Percentiles rank a stretch among this genome's conserved stretches.
Evolutionary conservation across 2,329 filamentous ascomycete species (phyloP).

Genomic region (Aspergillus pseudonomiae): DNA sequence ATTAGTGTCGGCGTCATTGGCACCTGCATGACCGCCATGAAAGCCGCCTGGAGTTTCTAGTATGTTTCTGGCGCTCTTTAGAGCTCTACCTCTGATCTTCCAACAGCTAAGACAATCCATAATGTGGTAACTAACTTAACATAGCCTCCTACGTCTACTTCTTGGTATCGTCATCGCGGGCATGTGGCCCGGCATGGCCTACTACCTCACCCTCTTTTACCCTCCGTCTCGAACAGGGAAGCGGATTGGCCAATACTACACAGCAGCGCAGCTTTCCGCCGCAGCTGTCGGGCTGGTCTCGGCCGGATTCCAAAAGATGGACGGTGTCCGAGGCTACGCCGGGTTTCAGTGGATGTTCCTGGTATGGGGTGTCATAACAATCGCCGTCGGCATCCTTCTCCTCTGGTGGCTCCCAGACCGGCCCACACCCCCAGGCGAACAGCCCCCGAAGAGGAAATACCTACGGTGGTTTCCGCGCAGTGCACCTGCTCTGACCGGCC

Average conservation of each 20-base stretch:
- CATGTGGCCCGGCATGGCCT: conserved; percentile 95
- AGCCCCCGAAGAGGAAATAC: conserved; percentile 20
- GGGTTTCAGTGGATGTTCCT: conserved; percentile 78
- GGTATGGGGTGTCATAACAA: conserved; percentile 75
- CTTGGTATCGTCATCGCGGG: conserved; percentile 86
- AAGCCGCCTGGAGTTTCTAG: conserved; percentile 83
- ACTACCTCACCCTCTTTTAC: conserved; percentile 90
- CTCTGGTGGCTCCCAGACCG: conserved; percentile 92
- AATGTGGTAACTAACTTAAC: conserved; percentile 10
- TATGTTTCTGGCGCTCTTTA: conserved; percentile 40
- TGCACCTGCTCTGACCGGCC: conserved; percentile 71
- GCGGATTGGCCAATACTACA: conserved; percentile 87
- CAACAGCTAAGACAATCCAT: neutral
- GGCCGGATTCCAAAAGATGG: conserved; percentile 90
- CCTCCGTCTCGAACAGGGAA: conserved; percentile 84
- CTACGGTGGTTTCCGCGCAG: conserved; percentile 69
- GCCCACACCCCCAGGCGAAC: conserved; percentile 66
- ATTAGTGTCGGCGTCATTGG: conserved; percentile 84
- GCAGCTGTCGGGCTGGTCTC: conserved; percentile 88
- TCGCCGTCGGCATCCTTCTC: conserved; percentile 71
- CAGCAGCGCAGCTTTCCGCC: conserved; percentile 83
- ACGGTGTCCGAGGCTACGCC: conserved; percentile 72
- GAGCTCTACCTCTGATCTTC: neutral
- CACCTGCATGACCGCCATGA: conserved; percentile 78
- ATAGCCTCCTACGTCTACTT: conserved; percentile 72